Base-by-base conservation (phyloP, 441 rosid genomes). In the Sinapis alba region DNA sequence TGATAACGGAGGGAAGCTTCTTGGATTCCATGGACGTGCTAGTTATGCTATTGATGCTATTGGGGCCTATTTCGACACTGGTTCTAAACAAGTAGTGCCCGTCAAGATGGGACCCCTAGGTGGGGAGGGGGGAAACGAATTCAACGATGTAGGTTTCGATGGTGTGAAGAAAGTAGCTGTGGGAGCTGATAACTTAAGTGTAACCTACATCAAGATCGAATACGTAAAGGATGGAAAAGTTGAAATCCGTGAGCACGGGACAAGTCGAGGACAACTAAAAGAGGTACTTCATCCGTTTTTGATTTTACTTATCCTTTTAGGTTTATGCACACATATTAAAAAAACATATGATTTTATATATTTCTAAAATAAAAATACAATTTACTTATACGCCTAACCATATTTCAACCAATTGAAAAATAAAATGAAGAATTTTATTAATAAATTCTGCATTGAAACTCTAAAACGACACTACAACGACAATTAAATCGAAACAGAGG, bases 231-330 rank as follows among this genome's bases (percentile, higher is more conserved):
- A n/a, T 2, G 36, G 36, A 58, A 58, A 26, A 13, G 12, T 10
- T 3, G 71, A 57, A 43, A 57, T 0, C 32, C 62, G 30, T 56
- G 71, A 56, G 19, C 71, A 74, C 13, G 78, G 78, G 6, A 53
- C n/a, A 3, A 9, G 2, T 19, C 43, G 18, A 0, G 71, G 77
- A 1, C 24, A 16, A 13, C 20, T 65, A 38, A n/a, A 56, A 41
- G 77, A 65, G 71, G 77, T 73, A n/a, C n/a, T n/a, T n/a, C n/a
- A n/a, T n/a, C n/a, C n/a, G n/a, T n/a, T n/a, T n/a, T n/a, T n/a
- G n/a, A n/a, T n/a, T n/a, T n/a, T n/a, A n/a, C n/a, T n/a, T n/a
- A n/a, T n/a, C n/a, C n/a, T n/a, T n/a, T n/a, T n/a, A n/a, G n/a
- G n/a, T n/a, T n/a, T n/a, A n/a, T n/a, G n/a, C n/a, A n/a, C n/a